A percentile compares a stretch with the other conserved stretches of the same genome.
Conservation (phyloP, 805 yeast genomes). For the Starmerella gropengiesseri region DNA sequence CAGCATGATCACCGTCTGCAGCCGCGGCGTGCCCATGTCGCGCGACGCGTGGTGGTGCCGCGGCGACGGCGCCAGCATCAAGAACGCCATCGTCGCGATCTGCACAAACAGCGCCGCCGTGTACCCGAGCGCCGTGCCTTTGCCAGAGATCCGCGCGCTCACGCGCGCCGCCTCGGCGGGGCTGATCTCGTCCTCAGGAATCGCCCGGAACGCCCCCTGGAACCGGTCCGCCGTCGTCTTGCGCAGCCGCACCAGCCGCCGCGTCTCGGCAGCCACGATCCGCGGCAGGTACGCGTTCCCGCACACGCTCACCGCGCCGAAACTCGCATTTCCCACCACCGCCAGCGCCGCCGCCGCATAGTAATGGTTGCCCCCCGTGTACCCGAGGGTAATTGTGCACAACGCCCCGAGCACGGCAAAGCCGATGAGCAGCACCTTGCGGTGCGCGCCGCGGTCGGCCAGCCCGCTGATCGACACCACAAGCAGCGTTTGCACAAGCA, state of each 20-base stretch:
- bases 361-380: conserved; percentile 31
- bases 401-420: conserved; percentile 53
- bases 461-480: conserved; percentile 68
- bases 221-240: conserved; percentile 17
- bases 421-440: conserved; percentile 43
- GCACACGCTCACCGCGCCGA: conserved; percentile 70
- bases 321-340: conserved; percentile 53
- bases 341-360: conserved; percentile 47
- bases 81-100: conserved; percentile 42
- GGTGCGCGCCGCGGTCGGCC: conserved; percentile 50
- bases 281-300: conserved; percentile 65
- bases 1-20: conserved; percentile 42
- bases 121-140: conserved; percentile 64
- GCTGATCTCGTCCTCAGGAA: not conserved
- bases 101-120: conserved; percentile 60
- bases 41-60: conserved; percentile 24
- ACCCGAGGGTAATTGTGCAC: conserved; percentile 39
- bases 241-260: conserved; percentile 8
- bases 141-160: conserved; percentile 34
- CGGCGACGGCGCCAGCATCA: conserved; percentile 29
- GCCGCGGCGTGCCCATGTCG: not conserved
- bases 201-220: conserved; percentile 19
- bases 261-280: conserved; percentile 30
- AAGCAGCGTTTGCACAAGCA: conserved; percentile 55
- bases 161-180: conserved; percentile 12